Percentiles rank a stretch among this genome's conserved stretches.
Conservation (phyloP, 1,139 yeast species). For the Magnusiomyces magnusii region DNA sequence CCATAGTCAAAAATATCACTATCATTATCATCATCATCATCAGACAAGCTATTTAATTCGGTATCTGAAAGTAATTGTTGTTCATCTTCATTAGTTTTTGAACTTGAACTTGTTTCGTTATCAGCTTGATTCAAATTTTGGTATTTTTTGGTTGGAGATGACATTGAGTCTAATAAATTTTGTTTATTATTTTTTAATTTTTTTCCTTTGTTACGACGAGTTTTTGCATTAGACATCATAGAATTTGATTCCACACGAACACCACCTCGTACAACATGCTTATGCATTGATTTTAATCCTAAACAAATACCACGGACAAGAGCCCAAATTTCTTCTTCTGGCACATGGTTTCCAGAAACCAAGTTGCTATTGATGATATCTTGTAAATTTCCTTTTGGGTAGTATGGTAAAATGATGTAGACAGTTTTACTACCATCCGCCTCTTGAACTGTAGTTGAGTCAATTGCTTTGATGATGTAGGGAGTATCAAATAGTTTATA, state of each 20-base stretch:
- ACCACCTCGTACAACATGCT: slow-evolving; percentile 32
- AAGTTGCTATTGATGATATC: slow-evolving; percentile 62
- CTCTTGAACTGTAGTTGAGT: slow-evolving; percentile 64
- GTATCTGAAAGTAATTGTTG: not conserved
- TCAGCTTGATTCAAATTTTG: not conserved
- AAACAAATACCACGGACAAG: slow-evolving; percentile 63
- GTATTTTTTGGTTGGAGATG: not conserved
- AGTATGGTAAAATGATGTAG: slow-evolving; percentile 72
- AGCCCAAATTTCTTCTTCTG: slow-evolving; percentile 54
- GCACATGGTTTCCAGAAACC: slow-evolving; percentile 45
- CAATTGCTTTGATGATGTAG: slow-evolving; percentile 60
- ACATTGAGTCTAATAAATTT: not conserved
- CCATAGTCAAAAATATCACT: slow-evolving; percentile 5
- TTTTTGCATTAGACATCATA: not conserved
- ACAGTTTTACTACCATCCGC: slow-evolving; percentile 73
- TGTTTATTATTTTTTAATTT: not conserved
- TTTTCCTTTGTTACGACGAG: not conserved
- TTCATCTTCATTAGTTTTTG: not conserved
- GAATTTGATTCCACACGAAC: not conserved
- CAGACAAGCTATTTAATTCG: too few relatives aligned
- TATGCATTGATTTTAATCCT: slow-evolving; percentile 72
- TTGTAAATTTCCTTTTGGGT: slow-evolving; percentile 63
- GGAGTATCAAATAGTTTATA: slow-evolving; percentile 66
- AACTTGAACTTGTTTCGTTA: not conserved
- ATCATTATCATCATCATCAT: slow-evolving; percentile 10